Base-by-base conservation (phyloP, 2,329 filamentous ascomycete genomes). In the Cladosporium austrohemisphaericum region DNA sequence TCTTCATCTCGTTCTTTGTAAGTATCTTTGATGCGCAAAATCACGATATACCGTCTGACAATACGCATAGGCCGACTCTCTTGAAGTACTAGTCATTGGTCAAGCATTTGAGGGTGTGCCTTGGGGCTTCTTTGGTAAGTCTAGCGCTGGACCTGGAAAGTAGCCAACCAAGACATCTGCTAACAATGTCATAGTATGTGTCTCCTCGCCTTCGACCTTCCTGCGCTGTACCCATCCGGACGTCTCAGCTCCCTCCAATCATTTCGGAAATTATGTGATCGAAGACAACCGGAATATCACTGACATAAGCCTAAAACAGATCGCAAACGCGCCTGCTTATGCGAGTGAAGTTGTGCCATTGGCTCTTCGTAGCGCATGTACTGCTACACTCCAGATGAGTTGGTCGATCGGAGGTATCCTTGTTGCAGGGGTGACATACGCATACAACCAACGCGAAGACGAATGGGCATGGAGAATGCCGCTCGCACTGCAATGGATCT, bases 361-460 rank as follows among this genome's bases (percentile, higher is more conserved):
- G 6, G 80, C 83, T 40, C 76, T 89, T 44, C 80, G 85, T 53
- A 84, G 84, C 48, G 85, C 85, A 61, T 68, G 86, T 55, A 88
- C 84, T 1, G 87, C 84, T 5, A 88, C 87, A 53, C 80, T 87
- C 68, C 86, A 86, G 69, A 83, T 85, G 60, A 87, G 84, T 73
- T 88, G 84, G 84, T 85, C 83, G 23, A 71, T 88, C n/a, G 85
- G 85, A 13, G 85, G 88, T 65, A 74, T 84, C 49, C 83, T 88
- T 48, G 84, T 81, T 36, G 84, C 86, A 44, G 84, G 83, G n/a
- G 84, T 87, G 51, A 84, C 88, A 59, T 81, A 81, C 63, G 74
- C 78, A 54, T 84, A 87, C 74, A 69, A 86, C 29, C 68, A 76
- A 61, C 78, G 84, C 31, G 65, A 78, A 4, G 83, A 87, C 57